A percentile compares a stretch with the other conserved stretches of the same genome.
Conservation (phyloP, 164 flowering plant genomes). For the Chimonanthus salicifolius region DNA sequence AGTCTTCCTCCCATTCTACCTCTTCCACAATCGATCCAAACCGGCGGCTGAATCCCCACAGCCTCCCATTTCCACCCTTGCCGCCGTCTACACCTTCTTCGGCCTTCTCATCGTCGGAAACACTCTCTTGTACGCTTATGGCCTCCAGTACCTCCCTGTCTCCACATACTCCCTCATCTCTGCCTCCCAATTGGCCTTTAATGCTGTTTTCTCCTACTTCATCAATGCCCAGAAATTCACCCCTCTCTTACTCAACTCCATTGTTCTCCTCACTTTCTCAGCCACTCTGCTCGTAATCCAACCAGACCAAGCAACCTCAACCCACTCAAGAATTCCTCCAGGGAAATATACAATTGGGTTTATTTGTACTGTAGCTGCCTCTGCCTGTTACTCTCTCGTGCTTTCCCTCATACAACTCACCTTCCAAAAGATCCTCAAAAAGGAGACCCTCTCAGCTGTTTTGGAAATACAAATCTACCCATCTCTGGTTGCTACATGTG, state of each 20-base stretch:
- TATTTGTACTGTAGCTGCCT: slow-evolving; percentile 22
- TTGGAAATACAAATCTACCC: too few species aligned
- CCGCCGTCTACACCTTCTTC: slow-evolving; percentile 11
- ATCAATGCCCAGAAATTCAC: slow-evolving; percentile 21
- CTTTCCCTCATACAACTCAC: slow-evolving; percentile 26
- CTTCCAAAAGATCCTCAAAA: slow-evolving; percentile 5
- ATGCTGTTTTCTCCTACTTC: slow-evolving; percentile 24
- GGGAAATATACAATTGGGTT: slow-evolving; percentile 12
- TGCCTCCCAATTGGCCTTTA: slow-evolving; percentile 28
- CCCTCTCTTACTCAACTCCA: slow-evolving; percentile 6
- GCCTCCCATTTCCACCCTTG: slow-evolving; percentile 3
- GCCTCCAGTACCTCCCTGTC: slow-evolving; percentile 21
- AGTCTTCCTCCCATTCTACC: slow-evolving; percentile 17
- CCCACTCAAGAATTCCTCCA: too few species aligned
- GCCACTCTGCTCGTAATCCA: slow-evolving; percentile 20
- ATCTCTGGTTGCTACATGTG: too few species aligned
- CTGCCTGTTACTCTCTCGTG: slow-evolving; percentile 15
- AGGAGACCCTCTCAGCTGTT: too few species aligned
- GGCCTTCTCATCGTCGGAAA: slow-evolving; percentile 19
- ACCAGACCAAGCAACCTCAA: slow-evolving; percentile 10
- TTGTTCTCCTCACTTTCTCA: slow-evolving; percentile 20
- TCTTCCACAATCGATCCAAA: slow-evolving; percentile 5
- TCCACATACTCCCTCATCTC: slow-evolving; percentile 13
- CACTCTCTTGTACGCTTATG: slow-evolving; percentile 25
- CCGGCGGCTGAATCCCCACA: not conserved